Evolutionary conservation across 2,329 filamentous ascomycete genomes (phyloP), one percentile per base, ranked within the genome.

Genomic region (Aspergillus alliaceus): DNA sequence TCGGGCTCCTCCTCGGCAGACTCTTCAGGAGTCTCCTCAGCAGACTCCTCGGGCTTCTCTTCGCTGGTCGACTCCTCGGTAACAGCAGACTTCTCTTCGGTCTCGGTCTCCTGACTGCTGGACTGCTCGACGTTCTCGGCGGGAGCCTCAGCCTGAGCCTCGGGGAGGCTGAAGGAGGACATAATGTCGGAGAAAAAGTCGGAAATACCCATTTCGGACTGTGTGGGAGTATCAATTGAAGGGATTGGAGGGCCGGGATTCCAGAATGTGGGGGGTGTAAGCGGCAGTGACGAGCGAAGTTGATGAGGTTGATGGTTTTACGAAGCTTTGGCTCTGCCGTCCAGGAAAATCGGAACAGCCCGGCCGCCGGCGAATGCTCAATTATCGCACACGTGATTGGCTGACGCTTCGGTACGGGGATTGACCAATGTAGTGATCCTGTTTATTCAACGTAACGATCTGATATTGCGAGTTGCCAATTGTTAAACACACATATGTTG

Each of bases 131-230:
- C 77, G 64, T 80, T 77, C 64, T 83, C 78, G 59, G 77, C 76
- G 52, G 80, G 80, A 71, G 83, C 82, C 77, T 88, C 85, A 75
- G 83, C 82, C 71, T 86, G 80, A 66, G 80, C 80, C 73, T 86
- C 81, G 67, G 81, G 59, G 72, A 82, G 82, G 77, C 79, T 84
- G 79, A 85, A 86, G 80, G 82, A 86, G 79, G 81, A 85, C 79
- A 82, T 86, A 80, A 82, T 77, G 75, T 86, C 84, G 76, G 81
- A 79, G 78, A 87, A 81, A 77, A 86, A 83, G 73, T 87, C 84
- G 74, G 83, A 79, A 78, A 87, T 78, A 75, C 84, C 84, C 85
- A 88, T 88, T 72, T 63, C 76, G 72, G 69, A 65, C 61, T 62
- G 59, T 59, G 62, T 60, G 61, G 50, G 46, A 52, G 48, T 53